phyloP scores from a whole-genome alignment of 2,329 filamentous ascomycete genomes.

The Epichloe glyceriae region DNA sequence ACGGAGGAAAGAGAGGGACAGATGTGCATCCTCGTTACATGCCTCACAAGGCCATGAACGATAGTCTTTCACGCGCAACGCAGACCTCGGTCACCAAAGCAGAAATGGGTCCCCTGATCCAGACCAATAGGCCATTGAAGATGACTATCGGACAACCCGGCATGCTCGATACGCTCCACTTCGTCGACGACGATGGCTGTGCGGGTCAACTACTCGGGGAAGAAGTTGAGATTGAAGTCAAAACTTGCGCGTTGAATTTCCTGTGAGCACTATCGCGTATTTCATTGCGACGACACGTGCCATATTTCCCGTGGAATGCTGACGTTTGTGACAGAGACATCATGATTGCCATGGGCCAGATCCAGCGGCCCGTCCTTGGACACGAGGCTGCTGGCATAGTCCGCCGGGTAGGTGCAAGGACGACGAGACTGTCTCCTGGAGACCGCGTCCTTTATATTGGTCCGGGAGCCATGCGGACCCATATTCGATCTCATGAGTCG shows the following conservation, averaged over 20 bases:
- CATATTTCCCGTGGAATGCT: too few relatives aligned
- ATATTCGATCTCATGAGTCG: not conserved
- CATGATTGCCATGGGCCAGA: not conserved
- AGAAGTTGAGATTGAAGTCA: not conserved
- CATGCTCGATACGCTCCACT: not conserved
- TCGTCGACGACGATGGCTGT: not conserved
- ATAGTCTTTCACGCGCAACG: too few relatives aligned
- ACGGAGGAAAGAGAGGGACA: too few relatives aligned
- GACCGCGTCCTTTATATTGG: not conserved
- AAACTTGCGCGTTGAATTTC: not conserved
- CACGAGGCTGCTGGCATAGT: not conserved
- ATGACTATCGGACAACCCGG: not conserved
- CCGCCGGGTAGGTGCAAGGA: not conserved
- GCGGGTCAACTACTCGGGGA: too few relatives aligned
- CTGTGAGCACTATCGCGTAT: too few relatives aligned
- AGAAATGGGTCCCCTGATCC: too few relatives aligned
- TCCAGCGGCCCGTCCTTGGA: not conserved
- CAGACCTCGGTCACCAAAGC: too few relatives aligned
- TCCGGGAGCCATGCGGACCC: not conserved
- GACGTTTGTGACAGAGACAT: not conserved
- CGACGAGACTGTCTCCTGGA: not conserved
- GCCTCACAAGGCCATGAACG: too few relatives aligned
- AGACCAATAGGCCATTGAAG: not conserved
- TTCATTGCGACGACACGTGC: too few relatives aligned
- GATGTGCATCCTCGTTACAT: too few relatives aligned